phyloP scores from a whole-genome alignment of 805 yeast species.

The Danielozyma ontarioensis region DNA sequence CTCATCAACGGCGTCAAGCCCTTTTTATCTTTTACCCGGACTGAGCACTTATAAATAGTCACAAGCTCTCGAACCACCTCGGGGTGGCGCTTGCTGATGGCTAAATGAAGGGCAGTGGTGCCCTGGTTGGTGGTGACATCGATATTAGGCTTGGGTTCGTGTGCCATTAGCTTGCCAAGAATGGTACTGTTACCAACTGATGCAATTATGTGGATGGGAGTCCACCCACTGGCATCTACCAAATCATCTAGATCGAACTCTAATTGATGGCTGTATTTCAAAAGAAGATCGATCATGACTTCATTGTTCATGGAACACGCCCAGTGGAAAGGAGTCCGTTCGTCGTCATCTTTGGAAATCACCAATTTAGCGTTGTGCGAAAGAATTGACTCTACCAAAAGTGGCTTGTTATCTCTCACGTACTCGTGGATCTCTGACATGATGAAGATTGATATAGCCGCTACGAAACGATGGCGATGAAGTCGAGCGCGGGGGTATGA shows the following conservation, averaged over 20 bases:
- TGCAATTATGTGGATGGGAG: slow-evolving; percentile 78
- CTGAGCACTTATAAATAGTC: slow-evolving; percentile 50
- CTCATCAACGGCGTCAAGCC: slow-evolving; percentile 70
- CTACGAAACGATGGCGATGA: no score
- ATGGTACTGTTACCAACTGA: slow-evolving; percentile 62
- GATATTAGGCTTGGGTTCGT: slow-evolving; percentile 54
- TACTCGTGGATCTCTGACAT: slow-evolving; percentile 62
- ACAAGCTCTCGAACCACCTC: slow-evolving; percentile 53
- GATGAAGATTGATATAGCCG: no score
- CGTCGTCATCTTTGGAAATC: slow-evolving; percentile 57
- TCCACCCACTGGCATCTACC: slow-evolving; percentile 80
- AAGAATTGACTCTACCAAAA: slow-evolving; percentile 48
- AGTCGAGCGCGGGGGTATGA: no score
- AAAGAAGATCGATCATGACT: slow-evolving; percentile 43
- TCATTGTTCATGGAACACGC: slow-evolving; percentile 63
- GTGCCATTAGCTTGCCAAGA: slow-evolving; percentile 43
- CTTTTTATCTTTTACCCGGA: slow-evolving; percentile 60
- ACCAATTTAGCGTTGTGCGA: slow-evolving; percentile 45
- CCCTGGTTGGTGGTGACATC: slow-evolving; percentile 60
- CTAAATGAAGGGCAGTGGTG: slow-evolving; percentile 69
- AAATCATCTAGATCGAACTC: slow-evolving; percentile 62
- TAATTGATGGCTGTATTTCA: background rate
- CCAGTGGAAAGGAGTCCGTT: slow-evolving; percentile 84
- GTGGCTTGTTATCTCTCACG: slow-evolving; percentile 54
- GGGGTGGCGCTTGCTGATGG: slow-evolving; percentile 63